Evolutionary conservation across 106 monocot genomes (phyloP).

Genomic region (Apostasia shenzhenica): DNA sequence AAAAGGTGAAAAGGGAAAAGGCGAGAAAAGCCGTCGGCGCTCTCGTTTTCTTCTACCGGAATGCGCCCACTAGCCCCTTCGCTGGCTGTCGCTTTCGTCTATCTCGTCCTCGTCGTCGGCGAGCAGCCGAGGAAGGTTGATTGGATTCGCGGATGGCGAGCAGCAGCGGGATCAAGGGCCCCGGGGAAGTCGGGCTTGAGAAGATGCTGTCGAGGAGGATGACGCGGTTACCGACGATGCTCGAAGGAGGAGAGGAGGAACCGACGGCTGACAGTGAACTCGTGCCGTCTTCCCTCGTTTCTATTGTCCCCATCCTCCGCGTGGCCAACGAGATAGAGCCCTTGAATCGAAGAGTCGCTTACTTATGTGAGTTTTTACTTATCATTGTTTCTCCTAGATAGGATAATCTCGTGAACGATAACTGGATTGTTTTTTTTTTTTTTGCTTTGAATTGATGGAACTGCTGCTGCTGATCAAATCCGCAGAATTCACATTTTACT

Average conservation of each 20-base stretch:
- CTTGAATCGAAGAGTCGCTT: conserved; percentile 62
- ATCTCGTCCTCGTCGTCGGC: not conserved
- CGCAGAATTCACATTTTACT: too few relatives aligned
- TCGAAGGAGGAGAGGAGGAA: conserved; percentile 51
- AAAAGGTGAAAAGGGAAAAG: conserved; percentile 10
- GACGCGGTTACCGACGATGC: conserved; percentile 59
- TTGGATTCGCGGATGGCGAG: conserved; percentile 38
- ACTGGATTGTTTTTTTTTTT: not conserved
- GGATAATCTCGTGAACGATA: too few relatives aligned
- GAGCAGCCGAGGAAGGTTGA: not conserved
- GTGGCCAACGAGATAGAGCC: conserved; percentile 90
- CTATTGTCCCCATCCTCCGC: conserved; percentile 84
- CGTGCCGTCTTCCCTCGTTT: conserved; percentile 69
- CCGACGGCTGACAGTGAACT: conserved; percentile 65
- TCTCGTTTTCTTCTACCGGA: not conserved
- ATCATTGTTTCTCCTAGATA: too few relatives aligned
- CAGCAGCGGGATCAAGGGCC: conserved; percentile 33
- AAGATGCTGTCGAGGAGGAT: conserved; percentile 53
- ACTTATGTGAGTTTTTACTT: conserved; percentile 50
- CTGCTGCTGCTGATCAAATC: not conserved
- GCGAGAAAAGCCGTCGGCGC: not conserved
- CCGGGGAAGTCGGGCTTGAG: conserved; percentile 9
- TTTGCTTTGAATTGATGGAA: not conserved
- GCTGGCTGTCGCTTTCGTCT: not conserved
- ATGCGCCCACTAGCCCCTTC: conserved; percentile 7